A percentile compares a stretch with the other conserved stretches of the same genome.
phyloP scores from a whole-genome alignment of 345 rosid genomes.

The Arabis hirsuta region DNA sequence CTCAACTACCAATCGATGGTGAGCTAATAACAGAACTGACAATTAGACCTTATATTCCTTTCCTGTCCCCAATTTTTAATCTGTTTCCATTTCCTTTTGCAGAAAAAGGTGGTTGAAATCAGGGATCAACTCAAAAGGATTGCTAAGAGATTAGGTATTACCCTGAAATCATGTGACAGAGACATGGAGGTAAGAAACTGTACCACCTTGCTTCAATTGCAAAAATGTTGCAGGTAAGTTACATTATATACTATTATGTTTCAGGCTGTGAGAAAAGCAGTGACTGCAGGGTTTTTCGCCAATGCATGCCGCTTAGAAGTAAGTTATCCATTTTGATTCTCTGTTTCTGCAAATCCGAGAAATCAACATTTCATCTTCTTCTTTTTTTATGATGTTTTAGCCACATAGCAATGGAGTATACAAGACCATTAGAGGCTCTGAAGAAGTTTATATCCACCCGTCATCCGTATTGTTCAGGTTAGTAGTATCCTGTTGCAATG shows the following conservation, averaged over 20 bases:
- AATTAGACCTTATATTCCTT: not conserved
- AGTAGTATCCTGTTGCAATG: constrained; percentile 35
- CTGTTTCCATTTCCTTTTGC: constrained; percentile 23
- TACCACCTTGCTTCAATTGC: constrained; percentile 8
- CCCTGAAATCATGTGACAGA: constrained; percentile 74
- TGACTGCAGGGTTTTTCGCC: constrained; percentile 85
- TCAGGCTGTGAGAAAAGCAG: constrained; percentile 88
- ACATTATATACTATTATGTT: constrained; percentile 27
- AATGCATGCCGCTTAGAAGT: constrained; percentile 86
- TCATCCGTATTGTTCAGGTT: constrained; percentile 93
- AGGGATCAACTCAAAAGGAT: constrained; percentile 82
- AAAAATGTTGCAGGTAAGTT: constrained; percentile 12
- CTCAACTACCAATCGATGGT: constrained; percentile 93
- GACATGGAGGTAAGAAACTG: constrained; percentile 57
- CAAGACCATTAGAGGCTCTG: constrained; percentile 84
- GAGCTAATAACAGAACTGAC: constrained; percentile 24
- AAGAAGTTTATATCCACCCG: constrained; percentile 90
- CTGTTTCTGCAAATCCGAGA: constrained; percentile 12
- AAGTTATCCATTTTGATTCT: constrained; percentile 34
- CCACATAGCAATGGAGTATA: constrained; percentile 81
- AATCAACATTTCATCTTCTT: not conserved
- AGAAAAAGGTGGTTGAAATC: constrained; percentile 82
- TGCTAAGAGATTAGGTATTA: constrained; percentile 77
- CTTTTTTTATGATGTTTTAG: constrained; percentile 38
- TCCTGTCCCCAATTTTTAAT: not conserved